These are phyloP conservation scores for Drechslerella coelobrocha DNA, from an alignment of 2,329 filamentous ascomycete genomes.

Conservation along the genomic window DNA sequence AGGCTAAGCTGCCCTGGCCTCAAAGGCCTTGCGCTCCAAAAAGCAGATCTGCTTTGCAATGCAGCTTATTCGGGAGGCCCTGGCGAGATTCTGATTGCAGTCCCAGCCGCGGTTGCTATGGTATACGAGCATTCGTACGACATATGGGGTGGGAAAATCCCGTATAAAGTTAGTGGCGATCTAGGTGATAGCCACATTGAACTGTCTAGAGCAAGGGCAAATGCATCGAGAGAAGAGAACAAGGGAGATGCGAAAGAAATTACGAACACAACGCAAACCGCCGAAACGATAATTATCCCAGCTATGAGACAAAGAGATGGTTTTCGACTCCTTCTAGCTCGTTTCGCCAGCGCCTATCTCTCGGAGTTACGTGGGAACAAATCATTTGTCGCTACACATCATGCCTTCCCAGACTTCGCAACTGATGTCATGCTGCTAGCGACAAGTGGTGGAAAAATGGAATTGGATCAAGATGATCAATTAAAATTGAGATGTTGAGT, in stretches of 20 bases:
- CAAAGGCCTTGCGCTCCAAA: slow-evolving; percentile 15
- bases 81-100: neutral
- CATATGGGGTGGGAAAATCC: slow-evolving; percentile 12
- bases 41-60: neutral
- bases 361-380: slow-evolving; percentile 6
- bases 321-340: slow-evolving; percentile 20
- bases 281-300: neutral
- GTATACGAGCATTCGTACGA: neutral
- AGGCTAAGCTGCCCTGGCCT: slow-evolving; percentile 16
- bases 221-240: neutral
- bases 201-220: neutral
- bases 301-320: neutral
- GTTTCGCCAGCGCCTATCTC: slow-evolving; percentile 3
- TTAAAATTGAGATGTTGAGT: slow-evolving; percentile 3
- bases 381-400: slow-evolving; percentile 7
- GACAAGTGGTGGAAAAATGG: neutral
- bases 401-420: slow-evolving; percentile 29
- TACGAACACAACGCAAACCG: neutral
- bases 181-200: neutral
- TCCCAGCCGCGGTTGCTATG: slow-evolving; percentile 1
- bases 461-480: slow-evolving; percentile 8
- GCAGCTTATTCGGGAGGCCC: neutral
- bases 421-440: slow-evolving; percentile 25
- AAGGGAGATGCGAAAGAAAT: neutral
- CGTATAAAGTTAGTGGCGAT: neutral